Evolutionary conservation across 495 filamentous ascomycete species (phyloP).

Genomic region (Penicillium herquei): DNA sequence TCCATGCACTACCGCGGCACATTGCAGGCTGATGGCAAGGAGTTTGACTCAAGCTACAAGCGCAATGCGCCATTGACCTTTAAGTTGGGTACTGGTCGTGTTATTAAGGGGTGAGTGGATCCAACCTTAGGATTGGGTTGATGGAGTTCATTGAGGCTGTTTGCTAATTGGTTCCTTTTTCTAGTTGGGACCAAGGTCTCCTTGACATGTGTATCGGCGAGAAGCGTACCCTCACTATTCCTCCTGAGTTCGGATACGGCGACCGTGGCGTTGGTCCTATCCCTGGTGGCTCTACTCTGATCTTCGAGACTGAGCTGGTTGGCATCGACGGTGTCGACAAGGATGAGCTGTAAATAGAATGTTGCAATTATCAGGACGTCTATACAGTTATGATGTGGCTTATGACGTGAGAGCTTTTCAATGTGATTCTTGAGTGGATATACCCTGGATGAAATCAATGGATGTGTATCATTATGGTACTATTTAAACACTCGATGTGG

Average conservation of each 20-base stretch:
- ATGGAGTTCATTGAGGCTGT: no score
- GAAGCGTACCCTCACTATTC: conserved; percentile 88
- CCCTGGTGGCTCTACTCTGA: conserved; percentile 71
- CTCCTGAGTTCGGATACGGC: conserved; percentile 84
- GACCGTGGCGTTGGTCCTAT: conserved; percentile 72
- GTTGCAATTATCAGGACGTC: no score
- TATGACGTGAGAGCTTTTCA: neutral
- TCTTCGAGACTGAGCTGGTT: conserved; percentile 93
- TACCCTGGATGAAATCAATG: neutral
- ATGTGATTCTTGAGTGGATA: neutral
- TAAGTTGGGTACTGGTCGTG: conserved; percentile 71
- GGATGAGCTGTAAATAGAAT: conserved; percentile 48
- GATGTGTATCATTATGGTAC: neutral
- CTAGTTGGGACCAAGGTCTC: conserved; percentile 84
- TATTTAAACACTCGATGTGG: no score
- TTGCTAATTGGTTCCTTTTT: conserved; percentile 5
- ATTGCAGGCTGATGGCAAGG: conserved; percentile 50
- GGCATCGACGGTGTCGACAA: conserved; percentile 77
- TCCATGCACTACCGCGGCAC: conserved; percentile 86
- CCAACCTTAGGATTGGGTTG: neutral
- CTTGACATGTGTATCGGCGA: conserved; percentile 97
- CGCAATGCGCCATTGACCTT: conserved; percentile 75
- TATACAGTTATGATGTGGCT: neutral
- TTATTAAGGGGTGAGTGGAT: conserved; percentile 73
- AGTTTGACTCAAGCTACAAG: conserved; percentile 67